Percentiles rank a stretch among this genome's conserved stretches.
Conservation (phyloP, 768 basidiomycete species). For the Tubosaeta sp. region DNA sequence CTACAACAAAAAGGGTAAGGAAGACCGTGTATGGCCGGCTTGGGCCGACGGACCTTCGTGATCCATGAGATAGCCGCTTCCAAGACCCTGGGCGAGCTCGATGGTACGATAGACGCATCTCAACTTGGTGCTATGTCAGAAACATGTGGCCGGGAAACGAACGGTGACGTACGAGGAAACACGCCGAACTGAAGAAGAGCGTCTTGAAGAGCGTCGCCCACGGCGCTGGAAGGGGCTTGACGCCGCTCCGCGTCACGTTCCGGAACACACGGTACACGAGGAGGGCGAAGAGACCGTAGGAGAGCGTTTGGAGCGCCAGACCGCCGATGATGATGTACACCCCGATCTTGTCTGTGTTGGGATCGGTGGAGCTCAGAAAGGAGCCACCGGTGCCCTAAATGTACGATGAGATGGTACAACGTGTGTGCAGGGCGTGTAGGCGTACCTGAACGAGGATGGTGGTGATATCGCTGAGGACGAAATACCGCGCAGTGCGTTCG, state of each 20-base stretch:
- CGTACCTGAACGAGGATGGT: conserved; percentile 28
- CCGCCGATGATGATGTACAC: conserved; percentile 23
- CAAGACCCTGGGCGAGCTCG: conserved; percentile 17
- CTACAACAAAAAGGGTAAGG: conserved; percentile 6
- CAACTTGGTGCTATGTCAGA: too few species aligned
- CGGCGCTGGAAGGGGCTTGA: conserved; percentile 2
- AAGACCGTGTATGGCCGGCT: background rate
- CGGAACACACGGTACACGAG: conserved; percentile 11
- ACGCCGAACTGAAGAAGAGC: conserved; percentile 22
- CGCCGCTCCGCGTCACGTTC: conserved; percentile 10
- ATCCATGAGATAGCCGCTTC: conserved; percentile 13
- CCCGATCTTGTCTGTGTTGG: conserved; percentile 7
- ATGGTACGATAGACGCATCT: conserved; percentile 29
- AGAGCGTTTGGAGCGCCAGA: conserved; percentile 21
- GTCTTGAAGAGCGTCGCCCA: conserved; percentile 20
- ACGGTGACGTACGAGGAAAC: conserved; percentile 22
- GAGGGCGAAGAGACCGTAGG: conserved; percentile 20
- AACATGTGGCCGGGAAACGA: too few species aligned
- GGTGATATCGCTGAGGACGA: conserved; percentile 25
- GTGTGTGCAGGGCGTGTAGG: too few species aligned
- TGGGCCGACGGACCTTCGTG: conserved; percentile 21
- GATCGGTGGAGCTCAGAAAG: conserved; percentile 7
- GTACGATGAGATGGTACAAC: background rate
- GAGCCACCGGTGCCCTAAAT: conserved; percentile 22
- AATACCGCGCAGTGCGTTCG: conserved; percentile 20